A percentile compares a stretch with the other conserved stretches of the same genome.
These are phyloP conservation scores for Phytopythium oedochilum DNA, from an alignment of 352 stramenopile genomes.

Conservation along the genomic window DNA sequence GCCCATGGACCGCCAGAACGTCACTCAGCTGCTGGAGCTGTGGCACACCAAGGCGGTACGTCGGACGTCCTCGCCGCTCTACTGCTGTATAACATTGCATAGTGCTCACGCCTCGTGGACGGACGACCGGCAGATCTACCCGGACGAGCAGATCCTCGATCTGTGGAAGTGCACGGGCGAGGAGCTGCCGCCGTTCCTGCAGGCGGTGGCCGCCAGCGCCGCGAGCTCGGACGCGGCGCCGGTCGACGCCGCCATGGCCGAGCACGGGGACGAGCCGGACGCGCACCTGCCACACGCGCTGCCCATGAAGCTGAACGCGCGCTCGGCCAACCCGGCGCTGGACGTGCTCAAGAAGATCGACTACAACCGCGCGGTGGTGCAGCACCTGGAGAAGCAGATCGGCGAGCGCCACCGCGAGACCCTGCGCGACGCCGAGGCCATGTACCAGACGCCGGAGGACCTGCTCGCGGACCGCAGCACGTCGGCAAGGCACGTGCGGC, in stretches of 20 bases:
- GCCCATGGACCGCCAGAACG: slow-evolving; percentile 74
- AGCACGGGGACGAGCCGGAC: slow-evolving; percentile 21
- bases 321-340: slow-evolving; percentile 68
- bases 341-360: slow-evolving; percentile 82
- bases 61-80: no score
- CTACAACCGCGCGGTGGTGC: slow-evolving; percentile 60
- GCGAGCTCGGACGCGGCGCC: slow-evolving; percentile 1
- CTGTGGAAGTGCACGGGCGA: slow-evolving; percentile 81
- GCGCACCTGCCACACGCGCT: slow-evolving; percentile 38
- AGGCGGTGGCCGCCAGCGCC: slow-evolving; percentile 5
- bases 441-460: slow-evolving; percentile 48
- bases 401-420: slow-evolving; percentile 51
- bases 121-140: slow-evolving; percentile 27
- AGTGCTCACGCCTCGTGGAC: neutral
- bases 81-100: neutral
- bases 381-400: slow-evolving; percentile 58
- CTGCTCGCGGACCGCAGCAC: slow-evolving; percentile 47
- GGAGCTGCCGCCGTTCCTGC: slow-evolving; percentile 54
- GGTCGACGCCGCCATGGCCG: neutral
- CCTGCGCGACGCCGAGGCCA: slow-evolving; percentile 37
- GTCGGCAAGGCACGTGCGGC: slow-evolving; percentile 37
- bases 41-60: slow-evolving; percentile 71
- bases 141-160: slow-evolving; percentile 47
- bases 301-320: slow-evolving; percentile 74
- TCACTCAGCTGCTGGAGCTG: slow-evolving; percentile 64